Base-by-base conservation (phyloP, 768 basidiomycete species). In the Leccinum pellstonianum region DNA sequence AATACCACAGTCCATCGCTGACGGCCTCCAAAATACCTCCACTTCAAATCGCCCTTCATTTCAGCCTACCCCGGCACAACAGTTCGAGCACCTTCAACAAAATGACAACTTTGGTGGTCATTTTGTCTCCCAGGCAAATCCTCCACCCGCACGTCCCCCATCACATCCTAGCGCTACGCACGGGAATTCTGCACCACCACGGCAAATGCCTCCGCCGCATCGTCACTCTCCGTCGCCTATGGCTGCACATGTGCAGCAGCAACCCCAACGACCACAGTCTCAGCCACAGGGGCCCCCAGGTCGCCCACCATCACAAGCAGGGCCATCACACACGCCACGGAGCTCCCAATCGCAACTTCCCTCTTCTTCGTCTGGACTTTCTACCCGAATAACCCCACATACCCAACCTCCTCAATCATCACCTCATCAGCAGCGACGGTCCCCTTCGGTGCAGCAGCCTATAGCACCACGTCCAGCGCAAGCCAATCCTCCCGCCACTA, bases 1-100 rank as follows among this genome's bases (percentile, higher is more conserved):
- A 56, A 75, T 82, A 57, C 63, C 76, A 14, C 81, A 79, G 60
- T 61, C 77, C n/a, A 76, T 78, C 50, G 72, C 75, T 38, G 72
- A 75, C 33, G 76, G 68, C 55, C 78, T 73, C 35, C 76, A 76
- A 38, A 73, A 74, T 47, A 71, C 81, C 17, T 66, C 78, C 10
- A 76, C 70, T 53, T 55, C 64, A 23, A 65, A 66, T 33, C 81
- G 81, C 27, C 31, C 75, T 5, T 67, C 71, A 8, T 84, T 86
- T 65, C 79, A 80, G 29, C 68, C 79, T 12, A 88, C 87, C 0
- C 86, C 88, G 2, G 85, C 86, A 3, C 87, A 90, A 66, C 82
- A 84, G 57, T 80, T 81, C 61, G 83, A 83, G 57, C 79, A 84
- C 66, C 84, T 86, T 77, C 80, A 78, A 60, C 74, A 77, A 62